A percentile compares a stretch with the other conserved stretches of the same genome.
Conservation (phyloP, 805 yeast genomes). For the Candida verbasci region DNA sequence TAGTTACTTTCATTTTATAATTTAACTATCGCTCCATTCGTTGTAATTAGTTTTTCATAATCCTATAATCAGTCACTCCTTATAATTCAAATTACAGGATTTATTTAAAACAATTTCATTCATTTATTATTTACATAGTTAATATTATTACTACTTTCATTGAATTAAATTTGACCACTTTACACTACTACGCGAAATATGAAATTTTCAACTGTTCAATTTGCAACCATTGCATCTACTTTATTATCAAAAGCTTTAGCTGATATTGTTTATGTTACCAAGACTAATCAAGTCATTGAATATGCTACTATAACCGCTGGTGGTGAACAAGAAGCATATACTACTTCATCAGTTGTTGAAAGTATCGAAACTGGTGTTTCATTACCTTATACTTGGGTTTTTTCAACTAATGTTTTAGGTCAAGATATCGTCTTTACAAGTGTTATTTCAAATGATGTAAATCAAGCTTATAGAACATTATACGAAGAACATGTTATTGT, state of each 20-base stretch:
- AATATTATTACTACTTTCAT: no score
- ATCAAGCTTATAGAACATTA: conserved; percentile 13
- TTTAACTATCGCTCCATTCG: no score
- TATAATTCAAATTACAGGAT: conserved; percentile 5
- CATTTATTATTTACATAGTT: no score
- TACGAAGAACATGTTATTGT: conserved; percentile 12
- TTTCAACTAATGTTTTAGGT: conserved; percentile 6
- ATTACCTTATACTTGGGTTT: conserved; percentile 4
- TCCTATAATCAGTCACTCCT: conserved; percentile 5
- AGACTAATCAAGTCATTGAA: conserved; percentile 14
- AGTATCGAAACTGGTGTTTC: not conserved
- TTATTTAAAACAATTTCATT: not conserved
- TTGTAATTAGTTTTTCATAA: not conserved
- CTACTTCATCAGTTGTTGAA: conserved; percentile 8
- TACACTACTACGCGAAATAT: conserved; percentile 2
- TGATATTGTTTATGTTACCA: conserved; percentile 20
- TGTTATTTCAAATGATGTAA: conserved; percentile 10
- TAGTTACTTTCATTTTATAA: no score
- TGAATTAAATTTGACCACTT: not conserved
- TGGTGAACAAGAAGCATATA: conserved; percentile 9
- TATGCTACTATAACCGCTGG: conserved; percentile 19
- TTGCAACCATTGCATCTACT: conserved; percentile 9
- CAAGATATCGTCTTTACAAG: conserved; percentile 6
- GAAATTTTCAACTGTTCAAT: conserved; percentile 2
- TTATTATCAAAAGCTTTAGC: conserved; percentile 11